A percentile compares a stretch with the other conserved stretches of the same genome.
Conservation (phyloP, 2,329 filamentous ascomycete genomes). For the Fusarium falciforme region DNA sequence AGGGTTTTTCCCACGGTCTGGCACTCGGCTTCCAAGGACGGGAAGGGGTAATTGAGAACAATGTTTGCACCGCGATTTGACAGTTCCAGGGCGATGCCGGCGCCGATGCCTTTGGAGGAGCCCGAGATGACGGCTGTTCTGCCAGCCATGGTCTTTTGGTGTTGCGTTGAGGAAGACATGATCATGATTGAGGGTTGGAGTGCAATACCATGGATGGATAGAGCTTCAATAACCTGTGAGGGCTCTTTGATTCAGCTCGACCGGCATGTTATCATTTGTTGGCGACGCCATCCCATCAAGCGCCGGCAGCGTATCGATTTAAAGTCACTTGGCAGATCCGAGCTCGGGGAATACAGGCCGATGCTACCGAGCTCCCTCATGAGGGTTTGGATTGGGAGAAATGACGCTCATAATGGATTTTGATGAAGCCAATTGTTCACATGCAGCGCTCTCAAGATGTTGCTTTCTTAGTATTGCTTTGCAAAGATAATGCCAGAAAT, state of each 20-base stretch:
- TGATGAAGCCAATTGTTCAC: neutral
- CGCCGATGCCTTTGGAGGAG: neutral
- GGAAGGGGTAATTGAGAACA: conserved; percentile 13
- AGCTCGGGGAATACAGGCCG: neutral
- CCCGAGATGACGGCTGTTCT: neutral
- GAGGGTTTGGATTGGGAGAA: neutral
- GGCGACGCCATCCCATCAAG: neutral
- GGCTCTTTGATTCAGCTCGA: neutral
- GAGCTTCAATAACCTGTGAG: neutral
- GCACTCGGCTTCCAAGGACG: conserved; percentile 3
- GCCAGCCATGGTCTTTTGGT: neutral
- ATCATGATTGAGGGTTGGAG: neutral
- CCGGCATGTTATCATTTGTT: neutral
- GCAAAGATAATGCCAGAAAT: neutral
- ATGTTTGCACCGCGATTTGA: conserved; percentile 10
- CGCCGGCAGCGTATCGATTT: neutral
- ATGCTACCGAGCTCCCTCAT: neutral
- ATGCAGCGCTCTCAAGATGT: neutral
- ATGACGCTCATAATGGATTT: neutral
- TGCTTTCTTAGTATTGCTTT: neutral
- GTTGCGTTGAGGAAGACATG: neutral
- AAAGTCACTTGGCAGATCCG: neutral
- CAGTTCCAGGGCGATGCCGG: conserved; percentile 12
- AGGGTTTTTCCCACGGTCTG: conserved; percentile 3
- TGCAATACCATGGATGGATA: neutral